Evolutionary conservation across 2,329 filamentous ascomycete genomes (phyloP).

Genomic region (Dothideomycetes sp.): DNA sequence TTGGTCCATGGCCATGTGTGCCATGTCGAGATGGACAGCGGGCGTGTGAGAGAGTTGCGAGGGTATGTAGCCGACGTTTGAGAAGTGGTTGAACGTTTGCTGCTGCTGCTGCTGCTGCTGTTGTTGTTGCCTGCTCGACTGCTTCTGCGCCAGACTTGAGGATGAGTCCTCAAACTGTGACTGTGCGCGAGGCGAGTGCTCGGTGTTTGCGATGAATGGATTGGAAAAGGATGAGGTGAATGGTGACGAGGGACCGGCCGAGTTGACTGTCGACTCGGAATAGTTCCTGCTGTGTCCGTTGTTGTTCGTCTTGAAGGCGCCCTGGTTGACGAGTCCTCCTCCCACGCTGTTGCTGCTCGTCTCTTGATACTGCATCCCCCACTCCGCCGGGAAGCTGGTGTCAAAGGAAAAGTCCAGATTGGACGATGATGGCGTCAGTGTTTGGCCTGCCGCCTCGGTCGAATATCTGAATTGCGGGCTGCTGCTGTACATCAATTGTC

Average conservation of each 20-base stretch:
- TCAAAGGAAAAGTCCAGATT: background rate
- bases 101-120: slow-evolving; percentile 17
- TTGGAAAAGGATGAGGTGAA: slow-evolving; percentile 20
- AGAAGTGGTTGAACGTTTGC: slow-evolving; percentile 7
- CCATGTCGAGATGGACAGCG: slow-evolving; percentile 49
- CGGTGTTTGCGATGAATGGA: slow-evolving; percentile 34
- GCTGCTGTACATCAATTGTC: background rate
- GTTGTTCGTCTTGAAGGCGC: background rate
- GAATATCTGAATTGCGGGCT: background rate
- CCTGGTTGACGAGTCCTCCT: background rate
- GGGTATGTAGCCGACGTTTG: slow-evolving; percentile 15
- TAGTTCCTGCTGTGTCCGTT: slow-evolving; percentile 2
- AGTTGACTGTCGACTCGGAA: slow-evolving; percentile 30
- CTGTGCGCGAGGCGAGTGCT: slow-evolving; percentile 31
- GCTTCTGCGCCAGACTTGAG: slow-evolving; percentile 24
- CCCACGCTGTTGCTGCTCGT: background rate
- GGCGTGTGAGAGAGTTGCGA: slow-evolving; percentile 22
- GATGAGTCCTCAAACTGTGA: slow-evolving; percentile 22
- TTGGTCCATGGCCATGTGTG: slow-evolving; percentile 44
- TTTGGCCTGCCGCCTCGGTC: background rate
- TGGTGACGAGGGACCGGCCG: slow-evolving; percentile 33
- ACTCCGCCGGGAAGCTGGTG: background rate
- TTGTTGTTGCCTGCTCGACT: slow-evolving; percentile 18
- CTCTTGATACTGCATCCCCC: background rate
- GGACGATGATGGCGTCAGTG: background rate